Percentiles rank a stretch among this genome's conserved stretches.
Conservation (phyloP, 495 filamentous ascomycete genomes). For the Penicillium macrosclerotiorum region DNA sequence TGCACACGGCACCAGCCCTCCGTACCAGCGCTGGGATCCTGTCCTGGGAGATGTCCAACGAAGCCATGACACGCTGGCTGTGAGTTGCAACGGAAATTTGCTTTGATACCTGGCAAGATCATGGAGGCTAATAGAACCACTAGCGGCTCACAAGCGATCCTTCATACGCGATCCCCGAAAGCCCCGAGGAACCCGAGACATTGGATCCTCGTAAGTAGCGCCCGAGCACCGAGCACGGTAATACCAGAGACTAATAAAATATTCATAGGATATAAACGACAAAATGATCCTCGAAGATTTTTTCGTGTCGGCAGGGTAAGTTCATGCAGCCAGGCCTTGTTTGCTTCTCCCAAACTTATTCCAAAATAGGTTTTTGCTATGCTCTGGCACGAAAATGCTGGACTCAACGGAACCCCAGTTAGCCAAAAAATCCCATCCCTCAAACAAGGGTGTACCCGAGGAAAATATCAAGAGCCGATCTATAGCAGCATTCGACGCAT, state of each 20-base stretch:
- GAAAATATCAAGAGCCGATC: slow-evolving; percentile 22
- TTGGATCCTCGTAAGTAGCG: slow-evolving; percentile 14
- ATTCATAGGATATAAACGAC: slow-evolving; percentile 16
- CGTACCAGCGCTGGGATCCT: slow-evolving; percentile 3
- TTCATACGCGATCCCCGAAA: slow-evolving; percentile 2
- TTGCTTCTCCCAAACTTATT: neutral
- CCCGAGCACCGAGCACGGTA: neutral
- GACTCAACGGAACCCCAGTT: slow-evolving; percentile 3
- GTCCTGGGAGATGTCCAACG: slow-evolving; percentile 2
- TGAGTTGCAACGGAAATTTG: neutral
- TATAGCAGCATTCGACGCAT: slow-evolving; percentile 34
- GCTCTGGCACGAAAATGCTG: slow-evolving; percentile 32
- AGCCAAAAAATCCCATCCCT: slow-evolving; percentile 10
- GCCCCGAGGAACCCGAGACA: neutral
- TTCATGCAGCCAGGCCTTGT: neutral
- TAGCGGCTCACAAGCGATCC: slow-evolving; percentile 4
- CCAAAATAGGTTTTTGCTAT: slow-evolving; percentile 27
- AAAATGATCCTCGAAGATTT: slow-evolving; percentile 11
- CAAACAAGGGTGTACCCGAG: slow-evolving; percentile 2
- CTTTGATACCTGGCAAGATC: too few relatives aligned
- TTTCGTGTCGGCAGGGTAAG: slow-evolving; percentile 24
- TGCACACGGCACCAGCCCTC: neutral
- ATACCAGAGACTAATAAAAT: slow-evolving; percentile 1
- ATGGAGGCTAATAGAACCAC: too few relatives aligned
- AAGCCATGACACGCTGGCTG: slow-evolving; percentile 1